These are phyloP conservation scores for Colletotrichum chlorophyti DNA, from an alignment of 2,329 filamentous ascomycete species.

Conservation along the genomic window DNA sequence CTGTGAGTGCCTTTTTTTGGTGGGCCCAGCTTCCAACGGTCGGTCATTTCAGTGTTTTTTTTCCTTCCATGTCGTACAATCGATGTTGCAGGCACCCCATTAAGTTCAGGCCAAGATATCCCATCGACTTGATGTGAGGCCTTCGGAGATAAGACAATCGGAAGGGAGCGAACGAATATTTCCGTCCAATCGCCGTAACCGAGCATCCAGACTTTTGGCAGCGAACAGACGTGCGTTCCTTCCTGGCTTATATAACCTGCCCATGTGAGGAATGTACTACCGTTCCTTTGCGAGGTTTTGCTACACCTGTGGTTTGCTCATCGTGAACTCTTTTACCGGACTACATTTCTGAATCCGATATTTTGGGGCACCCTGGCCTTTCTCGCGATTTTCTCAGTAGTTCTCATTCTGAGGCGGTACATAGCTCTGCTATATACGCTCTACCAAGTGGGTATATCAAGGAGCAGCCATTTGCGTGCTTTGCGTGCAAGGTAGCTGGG, in stretches of 20 bases:
- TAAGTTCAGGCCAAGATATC: constrained; percentile 4
- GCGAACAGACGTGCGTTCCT: no score
- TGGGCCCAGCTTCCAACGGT: constrained; percentile 23
- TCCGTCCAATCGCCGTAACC: constrained; percentile 11
- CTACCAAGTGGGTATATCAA: constrained; percentile 28
- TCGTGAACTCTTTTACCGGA: no score
- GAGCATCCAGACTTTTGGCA: no score
- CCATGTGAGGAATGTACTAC: background rate
- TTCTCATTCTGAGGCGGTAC: constrained; percentile 6
- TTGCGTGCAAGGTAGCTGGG: background rate
- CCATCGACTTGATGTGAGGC: background rate
- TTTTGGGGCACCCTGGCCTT: background rate
- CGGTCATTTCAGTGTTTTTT: constrained; percentile 3
- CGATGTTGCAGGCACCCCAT: background rate
- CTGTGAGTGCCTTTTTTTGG: constrained; percentile 11
- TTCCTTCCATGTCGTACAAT: no score
- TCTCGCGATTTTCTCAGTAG: background rate
- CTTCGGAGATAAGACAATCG: constrained; percentile 25
- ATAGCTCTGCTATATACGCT: constrained; percentile 21
- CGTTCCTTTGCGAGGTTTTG: background rate
- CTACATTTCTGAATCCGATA: no score
- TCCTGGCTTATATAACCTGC: background rate
- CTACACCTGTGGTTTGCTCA: no score
- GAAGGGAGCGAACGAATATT: background rate
- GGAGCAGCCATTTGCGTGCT: background rate